These are phyloP conservation scores for Neoascochyta sp. DNA, from an alignment of 2,329 filamentous ascomycete species.

Conservation along the genomic window DNA sequence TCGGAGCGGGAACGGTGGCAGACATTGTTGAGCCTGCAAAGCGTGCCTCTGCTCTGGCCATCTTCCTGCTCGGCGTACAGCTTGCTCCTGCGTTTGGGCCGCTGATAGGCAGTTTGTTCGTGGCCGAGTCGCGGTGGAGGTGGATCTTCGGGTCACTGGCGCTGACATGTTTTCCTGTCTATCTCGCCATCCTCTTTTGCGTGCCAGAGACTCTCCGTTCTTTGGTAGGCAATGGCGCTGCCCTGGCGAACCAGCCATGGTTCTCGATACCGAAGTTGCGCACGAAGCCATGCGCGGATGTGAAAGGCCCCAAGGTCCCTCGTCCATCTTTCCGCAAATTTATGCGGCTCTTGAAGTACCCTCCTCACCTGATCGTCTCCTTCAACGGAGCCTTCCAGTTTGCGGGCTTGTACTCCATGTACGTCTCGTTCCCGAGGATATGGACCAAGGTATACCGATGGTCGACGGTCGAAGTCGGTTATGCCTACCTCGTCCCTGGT, in stretches of 20 bases:
- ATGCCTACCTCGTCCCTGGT: constrained; percentile 37
- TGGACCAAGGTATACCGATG: constrained; percentile 33
- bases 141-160: constrained; percentile 46
- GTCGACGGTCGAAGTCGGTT: constrained; percentile 35
- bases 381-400: constrained; percentile 28
- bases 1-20: constrained; percentile 45
- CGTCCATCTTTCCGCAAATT: constrained; percentile 22
- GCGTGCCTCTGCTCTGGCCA: constrained; percentile 41
- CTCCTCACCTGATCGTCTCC: constrained; percentile 29
- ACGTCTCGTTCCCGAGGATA: constrained; percentile 23
- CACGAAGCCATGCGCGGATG: constrained; percentile 16
- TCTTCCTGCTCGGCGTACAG: constrained; percentile 45
- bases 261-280: constrained; percentile 24
- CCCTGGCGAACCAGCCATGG: constrained; percentile 25
- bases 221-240: constrained; percentile 44
- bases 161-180: constrained; percentile 23
- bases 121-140: constrained; percentile 38
- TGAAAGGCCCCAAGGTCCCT: constrained; percentile 19
- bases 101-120: constrained; percentile 42
- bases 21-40: constrained; percentile 42
- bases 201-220: constrained; percentile 48
- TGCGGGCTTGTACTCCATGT: constrained; percentile 26
- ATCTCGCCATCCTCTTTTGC: constrained; percentile 34
- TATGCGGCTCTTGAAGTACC: constrained; percentile 23
- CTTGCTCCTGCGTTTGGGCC: constrained; percentile 46